Evolutionary conservation across 1,284 basidiomycete species (phyloP).

Genomic region (Pisolithus thermaeus): DNA sequence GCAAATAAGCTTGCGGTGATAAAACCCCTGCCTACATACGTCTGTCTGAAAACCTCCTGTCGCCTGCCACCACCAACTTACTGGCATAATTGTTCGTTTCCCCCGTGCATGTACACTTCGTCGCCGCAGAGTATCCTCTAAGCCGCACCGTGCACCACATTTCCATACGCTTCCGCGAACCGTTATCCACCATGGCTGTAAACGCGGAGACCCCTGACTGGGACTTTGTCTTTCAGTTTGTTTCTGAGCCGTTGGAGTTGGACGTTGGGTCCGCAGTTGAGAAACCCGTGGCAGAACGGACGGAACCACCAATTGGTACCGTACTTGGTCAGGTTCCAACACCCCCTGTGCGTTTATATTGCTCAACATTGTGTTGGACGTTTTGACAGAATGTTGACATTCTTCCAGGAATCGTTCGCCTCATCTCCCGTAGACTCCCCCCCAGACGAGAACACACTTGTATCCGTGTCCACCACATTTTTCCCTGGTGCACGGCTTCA

Average conservation of each 20-base stretch:
- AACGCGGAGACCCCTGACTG: slow-evolving; percentile 47
- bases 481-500: slow-evolving; percentile 60
- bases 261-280: slow-evolving; percentile 31
- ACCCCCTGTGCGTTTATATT: slow-evolving; percentile 48
- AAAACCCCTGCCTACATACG: not conserved
- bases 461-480: slow-evolving; percentile 77
- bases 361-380: slow-evolving; percentile 1
- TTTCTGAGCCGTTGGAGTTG: slow-evolving; percentile 48
- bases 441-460: slow-evolving; percentile 37
- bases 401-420: slow-evolving; percentile 42
- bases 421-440: slow-evolving; percentile 41
- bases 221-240: slow-evolving; percentile 59
- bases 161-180: not conserved
- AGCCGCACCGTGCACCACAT: not conserved
- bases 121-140: not conserved
- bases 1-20: no score
- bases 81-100: not conserved
- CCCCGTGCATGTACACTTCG: not conserved
- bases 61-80: not conserved
- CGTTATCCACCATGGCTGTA: slow-evolving; percentile 15
- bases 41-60: not conserved
- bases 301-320: slow-evolving; percentile 14
- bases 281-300: slow-evolving; percentile 29
- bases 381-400: slow-evolving; percentile 5
- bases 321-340: slow-evolving; percentile 50